Conservation (phyloP, 331 rosid genomes). For the Prunus yedoensis region DNA sequence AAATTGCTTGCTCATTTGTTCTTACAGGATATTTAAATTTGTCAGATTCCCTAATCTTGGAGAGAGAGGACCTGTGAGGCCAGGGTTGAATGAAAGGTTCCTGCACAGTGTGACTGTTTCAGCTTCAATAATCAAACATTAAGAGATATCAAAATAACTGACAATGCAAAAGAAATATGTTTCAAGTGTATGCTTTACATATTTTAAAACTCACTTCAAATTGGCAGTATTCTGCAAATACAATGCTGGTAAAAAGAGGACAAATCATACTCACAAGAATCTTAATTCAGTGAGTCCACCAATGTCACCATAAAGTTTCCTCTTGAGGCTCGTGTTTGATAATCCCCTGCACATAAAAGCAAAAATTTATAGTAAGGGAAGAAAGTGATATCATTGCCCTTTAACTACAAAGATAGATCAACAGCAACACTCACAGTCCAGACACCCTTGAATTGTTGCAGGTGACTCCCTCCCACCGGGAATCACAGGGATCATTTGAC, state of each 20-base stretch:
- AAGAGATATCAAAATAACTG: background rate
- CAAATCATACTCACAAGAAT: constrained; percentile 61
- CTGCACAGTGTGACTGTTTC: constrained; percentile 40
- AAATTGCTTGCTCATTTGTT: constrained; percentile 22
- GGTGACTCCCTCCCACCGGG: constrained; percentile 87
- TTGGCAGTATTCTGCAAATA: background rate
- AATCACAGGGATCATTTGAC: constrained; percentile 75
- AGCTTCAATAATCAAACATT: background rate
- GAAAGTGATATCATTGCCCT: background rate
- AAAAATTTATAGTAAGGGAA: background rate
- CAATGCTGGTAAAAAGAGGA: constrained; percentile 9
- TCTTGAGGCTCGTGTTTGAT: constrained; percentile 65
- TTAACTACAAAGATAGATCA: background rate
- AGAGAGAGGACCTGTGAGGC: constrained; percentile 60
- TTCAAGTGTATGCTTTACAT: no score
- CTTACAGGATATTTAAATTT: constrained; percentile 66
- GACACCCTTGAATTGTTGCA: constrained; percentile 77
- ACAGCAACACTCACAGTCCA: constrained; percentile 50
- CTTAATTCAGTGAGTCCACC: constrained; percentile 64
- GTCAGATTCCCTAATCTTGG: constrained; percentile 52
- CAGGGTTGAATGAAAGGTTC: constrained; percentile 72
- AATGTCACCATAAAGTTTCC: constrained; percentile 70
- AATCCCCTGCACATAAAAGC: constrained; percentile 47
- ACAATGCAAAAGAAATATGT: background rate
- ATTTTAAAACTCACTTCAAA: no score